These are phyloP conservation scores for Schwanniomyces yamadae DNA, from an alignment of 805 yeast genomes.

Conservation along the genomic window DNA sequence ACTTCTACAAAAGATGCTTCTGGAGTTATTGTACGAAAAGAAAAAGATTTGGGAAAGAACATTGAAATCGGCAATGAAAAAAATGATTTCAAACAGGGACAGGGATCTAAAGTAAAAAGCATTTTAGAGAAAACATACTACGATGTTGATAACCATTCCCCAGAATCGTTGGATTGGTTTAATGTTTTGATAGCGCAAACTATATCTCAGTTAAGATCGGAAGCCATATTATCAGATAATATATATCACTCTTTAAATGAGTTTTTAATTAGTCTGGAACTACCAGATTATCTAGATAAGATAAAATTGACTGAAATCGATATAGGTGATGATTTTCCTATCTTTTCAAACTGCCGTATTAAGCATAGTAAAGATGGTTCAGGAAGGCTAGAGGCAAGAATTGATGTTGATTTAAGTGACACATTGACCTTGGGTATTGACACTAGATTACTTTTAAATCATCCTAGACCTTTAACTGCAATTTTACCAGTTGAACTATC, in stretches of 20 bases:
- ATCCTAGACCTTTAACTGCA: slow-evolving; percentile 82
- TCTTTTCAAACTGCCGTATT: slow-evolving; percentile 89
- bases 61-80: no score
- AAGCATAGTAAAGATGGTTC: slow-evolving; percentile 54
- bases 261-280: slow-evolving; percentile 56
- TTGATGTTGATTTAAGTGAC: slow-evolving; percentile 87
- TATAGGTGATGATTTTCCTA: slow-evolving; percentile 93
- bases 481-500: slow-evolving; percentile 80
- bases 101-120: slow-evolving; percentile 23
- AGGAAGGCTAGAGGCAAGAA: slow-evolving; percentile 73
- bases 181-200: slow-evolving; percentile 92
- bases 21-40: slow-evolving; percentile 33
- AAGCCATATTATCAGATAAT: slow-evolving; percentile 82
- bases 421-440: slow-evolving; percentile 83
- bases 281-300: slow-evolving; percentile 80
- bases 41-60: slow-evolving; percentile 19
- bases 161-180: slow-evolving; percentile 96
- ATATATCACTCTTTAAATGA: slow-evolving; percentile 76
- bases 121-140: slow-evolving; percentile 90
- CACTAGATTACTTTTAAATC: slow-evolving; percentile 73
- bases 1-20: slow-evolving; percentile 25
- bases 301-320: slow-evolving; percentile 83
- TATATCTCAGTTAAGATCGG: slow-evolving; percentile 81
- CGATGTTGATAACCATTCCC: slow-evolving; percentile 79
- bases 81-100: slow-evolving; percentile 12